Conservation (phyloP, 352 stramenopile species). For the Globisporangium iwayamae region DNA sequence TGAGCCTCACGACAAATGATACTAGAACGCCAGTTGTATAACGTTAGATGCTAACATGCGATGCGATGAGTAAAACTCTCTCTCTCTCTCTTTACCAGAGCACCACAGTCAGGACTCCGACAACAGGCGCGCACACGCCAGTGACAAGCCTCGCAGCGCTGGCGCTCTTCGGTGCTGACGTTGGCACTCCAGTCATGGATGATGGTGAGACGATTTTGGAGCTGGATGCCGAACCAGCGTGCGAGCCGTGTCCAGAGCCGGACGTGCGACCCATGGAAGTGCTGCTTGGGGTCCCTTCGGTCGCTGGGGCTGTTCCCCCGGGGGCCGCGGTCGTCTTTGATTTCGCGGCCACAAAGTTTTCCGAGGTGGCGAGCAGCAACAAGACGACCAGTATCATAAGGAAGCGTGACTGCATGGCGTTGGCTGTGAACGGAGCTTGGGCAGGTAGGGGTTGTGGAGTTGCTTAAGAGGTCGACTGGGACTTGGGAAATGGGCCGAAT, state of each 20-base stretch:
- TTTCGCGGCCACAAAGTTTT: neutral
- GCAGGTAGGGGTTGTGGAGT: neutral
- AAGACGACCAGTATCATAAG: neutral
- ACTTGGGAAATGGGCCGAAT: neutral
- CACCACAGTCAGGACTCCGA: neutral
- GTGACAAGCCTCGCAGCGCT: neutral
- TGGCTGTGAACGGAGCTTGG: neutral
- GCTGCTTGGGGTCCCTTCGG: neutral
- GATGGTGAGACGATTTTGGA: neutral
- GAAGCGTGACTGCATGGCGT: neutral
- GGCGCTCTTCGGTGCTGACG: neutral
- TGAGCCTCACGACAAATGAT: neutral
- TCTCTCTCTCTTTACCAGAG: slow-evolving; percentile 4
- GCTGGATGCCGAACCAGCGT: neutral
- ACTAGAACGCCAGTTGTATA: neutral
- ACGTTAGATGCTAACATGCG: neutral
- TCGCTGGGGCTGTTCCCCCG: neutral
- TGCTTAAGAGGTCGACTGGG: neutral
- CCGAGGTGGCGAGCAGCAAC: neutral
- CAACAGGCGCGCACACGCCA: neutral
- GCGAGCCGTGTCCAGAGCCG: neutral
- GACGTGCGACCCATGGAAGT: neutral
- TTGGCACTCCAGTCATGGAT: neutral
- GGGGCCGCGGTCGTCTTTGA: neutral
- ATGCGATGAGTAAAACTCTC: neutral